Evolutionary conservation across 352 stramenopile genomes (phyloP).

Genomic region (Phytophthora pseudosyringae): DNA sequence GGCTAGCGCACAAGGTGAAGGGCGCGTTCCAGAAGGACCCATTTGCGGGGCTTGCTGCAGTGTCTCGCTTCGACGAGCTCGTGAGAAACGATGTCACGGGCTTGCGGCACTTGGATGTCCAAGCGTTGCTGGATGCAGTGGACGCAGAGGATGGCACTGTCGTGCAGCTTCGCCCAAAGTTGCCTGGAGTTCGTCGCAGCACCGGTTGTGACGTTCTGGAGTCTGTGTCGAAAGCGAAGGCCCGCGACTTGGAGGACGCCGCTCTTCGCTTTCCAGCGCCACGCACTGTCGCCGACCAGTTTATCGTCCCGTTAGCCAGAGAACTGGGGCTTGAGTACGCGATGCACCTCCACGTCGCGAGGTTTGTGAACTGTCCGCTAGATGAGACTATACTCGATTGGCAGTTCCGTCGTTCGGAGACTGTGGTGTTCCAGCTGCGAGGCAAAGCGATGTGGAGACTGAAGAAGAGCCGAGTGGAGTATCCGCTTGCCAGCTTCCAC

Average conservation of each 20-base stretch:
- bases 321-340: constrained; percentile 38
- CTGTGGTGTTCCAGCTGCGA: constrained; percentile 47
- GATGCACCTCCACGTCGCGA: constrained; percentile 20
- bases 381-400: constrained; percentile 31
- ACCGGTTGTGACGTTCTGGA: constrained; percentile 18
- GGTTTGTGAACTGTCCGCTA: constrained; percentile 27
- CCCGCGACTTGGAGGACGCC: constrained; percentile 22
- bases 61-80: constrained; percentile 45
- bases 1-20: constrained; percentile 36
- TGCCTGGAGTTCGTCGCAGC: not conserved
- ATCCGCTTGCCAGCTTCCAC: constrained; percentile 39
- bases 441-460: constrained; percentile 43
- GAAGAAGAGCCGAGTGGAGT: constrained; percentile 22
- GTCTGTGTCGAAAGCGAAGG: constrained; percentile 20
- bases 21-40: constrained; percentile 21
- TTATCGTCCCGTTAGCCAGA: constrained; percentile 35
- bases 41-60: constrained; percentile 27
- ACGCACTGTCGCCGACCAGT: constrained; percentile 12
- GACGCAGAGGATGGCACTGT: constrained; percentile 15
- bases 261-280: constrained; percentile 41
- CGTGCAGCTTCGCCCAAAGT: constrained; percentile 14
- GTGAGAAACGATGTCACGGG: constrained; percentile 33
- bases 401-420: constrained; percentile 50
- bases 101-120: constrained; percentile 35
- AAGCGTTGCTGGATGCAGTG: constrained; percentile 33